phyloP scores from a whole-genome alignment of 768 basidiomycete genomes.

The Amanita pallidorosea region DNA sequence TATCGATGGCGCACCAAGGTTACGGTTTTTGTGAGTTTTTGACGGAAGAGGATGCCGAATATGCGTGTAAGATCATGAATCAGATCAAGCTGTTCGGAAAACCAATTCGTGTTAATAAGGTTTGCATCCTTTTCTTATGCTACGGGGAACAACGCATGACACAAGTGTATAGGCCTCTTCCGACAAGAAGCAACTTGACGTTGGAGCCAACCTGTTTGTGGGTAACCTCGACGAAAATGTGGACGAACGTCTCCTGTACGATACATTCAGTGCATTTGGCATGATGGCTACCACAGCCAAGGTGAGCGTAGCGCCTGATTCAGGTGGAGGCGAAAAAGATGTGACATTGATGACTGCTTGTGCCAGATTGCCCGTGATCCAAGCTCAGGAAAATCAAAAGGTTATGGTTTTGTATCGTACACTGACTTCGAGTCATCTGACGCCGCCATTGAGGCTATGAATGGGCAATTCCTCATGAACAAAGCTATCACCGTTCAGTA shows the following conservation, averaged over 20 bases:
- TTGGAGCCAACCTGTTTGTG: conserved; percentile 95
- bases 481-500: conserved; percentile 96
- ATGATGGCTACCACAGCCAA: conserved; percentile 88
- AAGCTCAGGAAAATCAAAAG: conserved; percentile 76
- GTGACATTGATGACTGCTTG: neutral
- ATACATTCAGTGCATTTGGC: conserved; percentile 94
- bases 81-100: conserved; percentile 99
- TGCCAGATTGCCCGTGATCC: conserved; percentile 86
- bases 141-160: conserved; percentile 9
- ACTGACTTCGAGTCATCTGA: conserved; percentile 98
- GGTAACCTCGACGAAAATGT: conserved; percentile 94
- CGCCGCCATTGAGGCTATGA: conserved; percentile 94
- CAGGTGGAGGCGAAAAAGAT: neutral
- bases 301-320: conserved; percentile 28
- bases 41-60: conserved; percentile 98
- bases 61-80: conserved; percentile 99
- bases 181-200: conserved; percentile 96
- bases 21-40: conserved; percentile 99
- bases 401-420: conserved; percentile 95
- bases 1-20: conserved; percentile 97
- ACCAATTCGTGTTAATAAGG: conserved; percentile 98
- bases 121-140: conserved; percentile 23
- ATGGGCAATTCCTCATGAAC: conserved; percentile 96
- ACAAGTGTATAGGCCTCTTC: conserved; percentile 73
- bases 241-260: conserved; percentile 85